Conservation (phyloP, 106 monocot genomes). For the Dendrobium catenatum region DNA sequence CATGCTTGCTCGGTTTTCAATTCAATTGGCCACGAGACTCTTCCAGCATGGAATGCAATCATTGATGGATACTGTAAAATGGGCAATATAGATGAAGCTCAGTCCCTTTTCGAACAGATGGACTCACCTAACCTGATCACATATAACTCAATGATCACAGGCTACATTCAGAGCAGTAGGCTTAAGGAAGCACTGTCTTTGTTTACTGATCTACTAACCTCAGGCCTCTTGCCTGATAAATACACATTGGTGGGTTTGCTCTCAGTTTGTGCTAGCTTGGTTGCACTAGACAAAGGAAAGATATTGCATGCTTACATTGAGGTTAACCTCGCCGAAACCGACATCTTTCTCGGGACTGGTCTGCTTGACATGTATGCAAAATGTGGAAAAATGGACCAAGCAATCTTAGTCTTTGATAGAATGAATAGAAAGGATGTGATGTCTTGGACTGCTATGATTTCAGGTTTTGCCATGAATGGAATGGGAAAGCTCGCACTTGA, state of each 20-base stretch:
- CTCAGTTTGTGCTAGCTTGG: slow-evolving; percentile 52
- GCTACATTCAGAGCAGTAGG: slow-evolving; percentile 43
- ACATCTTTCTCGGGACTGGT: slow-evolving; percentile 52
- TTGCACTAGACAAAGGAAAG: slow-evolving; percentile 45
- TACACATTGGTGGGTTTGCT: slow-evolving; percentile 60
- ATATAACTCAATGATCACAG: slow-evolving; percentile 74
- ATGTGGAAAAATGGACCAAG: slow-evolving; percentile 62
- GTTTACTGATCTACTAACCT: slow-evolving; percentile 30
- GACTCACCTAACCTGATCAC: slow-evolving; percentile 36
- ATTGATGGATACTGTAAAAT: slow-evolving; percentile 76
- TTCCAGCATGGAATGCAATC: slow-evolving; percentile 60
- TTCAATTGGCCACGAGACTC: slow-evolving; percentile 15
- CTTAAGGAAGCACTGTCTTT: slow-evolving; percentile 55
- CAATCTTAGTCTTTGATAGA: slow-evolving; percentile 36
- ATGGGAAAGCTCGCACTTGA: slow-evolving; percentile 46
- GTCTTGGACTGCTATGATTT: slow-evolving; percentile 54
- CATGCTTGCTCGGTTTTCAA: slow-evolving; percentile 44
- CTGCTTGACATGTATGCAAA: slow-evolving; percentile 87
- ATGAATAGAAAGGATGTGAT: slow-evolving; percentile 44
- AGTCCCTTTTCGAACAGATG: slow-evolving; percentile 51
- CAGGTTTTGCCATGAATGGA: slow-evolving; percentile 68
- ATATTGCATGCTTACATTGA: slow-evolving; percentile 52
- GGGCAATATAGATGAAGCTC: slow-evolving; percentile 44
- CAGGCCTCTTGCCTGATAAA: slow-evolving; percentile 42
- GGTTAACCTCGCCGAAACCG: slow-evolving; percentile 17